A percentile compares a stretch with the other conserved stretches of the same genome.
phyloP scores from a whole-genome alignment of 2,329 filamentous ascomycete species.

The Xylaria sp. region DNA sequence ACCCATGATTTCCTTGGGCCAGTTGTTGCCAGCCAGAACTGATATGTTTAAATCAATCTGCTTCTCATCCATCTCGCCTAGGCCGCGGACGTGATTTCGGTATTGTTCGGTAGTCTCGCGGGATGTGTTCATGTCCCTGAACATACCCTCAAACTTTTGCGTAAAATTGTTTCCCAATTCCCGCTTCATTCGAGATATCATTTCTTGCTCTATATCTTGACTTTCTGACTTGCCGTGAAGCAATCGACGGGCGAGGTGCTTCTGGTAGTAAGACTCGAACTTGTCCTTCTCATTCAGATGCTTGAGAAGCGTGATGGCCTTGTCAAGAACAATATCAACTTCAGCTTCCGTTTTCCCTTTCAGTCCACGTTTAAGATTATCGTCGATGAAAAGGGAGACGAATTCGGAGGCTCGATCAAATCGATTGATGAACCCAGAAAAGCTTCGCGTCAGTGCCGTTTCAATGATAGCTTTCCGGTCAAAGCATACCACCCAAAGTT shows the following conservation, averaged over 20 bases:
- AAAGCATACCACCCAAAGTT: conserved; percentile 79
- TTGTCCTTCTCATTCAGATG: conserved; percentile 93
- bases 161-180: conserved; percentile 96
- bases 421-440: conserved; percentile 92
- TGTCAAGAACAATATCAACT: conserved; percentile 84
- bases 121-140: conserved; percentile 92
- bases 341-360: conserved; percentile 92
- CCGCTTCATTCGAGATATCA: conserved; percentile 97
- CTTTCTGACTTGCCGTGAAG: conserved; percentile 90
- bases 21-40: conserved; percentile 91
- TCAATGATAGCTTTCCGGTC: conserved; percentile 79
- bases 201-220: conserved; percentile 91
- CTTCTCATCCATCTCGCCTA: conserved; percentile 64
- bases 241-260: conserved; percentile 88
- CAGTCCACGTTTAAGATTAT: conserved; percentile 92
- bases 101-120: conserved; percentile 83
- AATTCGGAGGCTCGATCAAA: conserved; percentile 88
- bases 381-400: conserved; percentile 95
- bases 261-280: conserved; percentile 98
- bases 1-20: conserved; percentile 91
- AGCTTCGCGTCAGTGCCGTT: conserved; percentile 84
- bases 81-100: conserved; percentile 69
- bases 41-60: conserved; percentile 83
- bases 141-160: conserved; percentile 93
- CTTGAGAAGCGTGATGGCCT: conserved; percentile 86